Percentiles rank a stretch among this genome's conserved stretches.
phyloP scores from a whole-genome alignment of 1,139 yeast species.

The Lodderomyces margitis region DNA sequence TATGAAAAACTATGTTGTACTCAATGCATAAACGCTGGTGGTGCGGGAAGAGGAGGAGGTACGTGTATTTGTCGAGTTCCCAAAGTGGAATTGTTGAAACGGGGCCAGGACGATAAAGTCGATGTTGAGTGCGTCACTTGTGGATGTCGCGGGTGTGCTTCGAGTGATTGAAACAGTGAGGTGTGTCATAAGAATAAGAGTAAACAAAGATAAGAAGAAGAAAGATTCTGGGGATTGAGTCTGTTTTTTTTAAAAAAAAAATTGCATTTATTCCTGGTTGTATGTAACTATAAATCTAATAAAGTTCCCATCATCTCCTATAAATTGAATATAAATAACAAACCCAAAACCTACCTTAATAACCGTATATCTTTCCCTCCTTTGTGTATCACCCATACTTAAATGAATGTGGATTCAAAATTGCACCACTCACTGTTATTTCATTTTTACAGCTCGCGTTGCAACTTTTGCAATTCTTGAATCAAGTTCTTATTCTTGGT shows the following conservation, averaged over 20 bases:
- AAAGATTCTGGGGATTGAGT: too few species aligned
- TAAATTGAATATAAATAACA: too few species aligned
- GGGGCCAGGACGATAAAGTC: constrained; percentile 15
- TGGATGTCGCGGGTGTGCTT: constrained; percentile 88
- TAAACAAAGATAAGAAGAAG: too few species aligned
- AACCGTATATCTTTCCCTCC: too few species aligned
- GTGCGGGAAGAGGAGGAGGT: constrained; percentile 47
- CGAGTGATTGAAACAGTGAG: constrained; percentile 51
- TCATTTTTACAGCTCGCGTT: constrained; percentile 3
- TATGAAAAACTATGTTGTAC: constrained; percentile 86
- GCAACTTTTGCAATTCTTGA: constrained; percentile 14
- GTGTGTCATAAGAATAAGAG: too few species aligned
- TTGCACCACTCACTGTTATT: too few species aligned
- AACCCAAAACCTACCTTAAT: too few species aligned
- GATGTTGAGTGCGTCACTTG: constrained; percentile 72
- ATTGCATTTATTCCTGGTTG: too few species aligned
- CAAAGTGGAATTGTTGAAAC: constrained; percentile 45
- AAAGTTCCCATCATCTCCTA: neutral
- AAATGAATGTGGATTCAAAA: too few species aligned
- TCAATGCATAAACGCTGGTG: constrained; percentile 54
- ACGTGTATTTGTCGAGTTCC: constrained; percentile 90
- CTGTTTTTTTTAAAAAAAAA: too few species aligned
- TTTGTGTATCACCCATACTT: too few species aligned
- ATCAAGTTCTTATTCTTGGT: constrained; percentile 9
- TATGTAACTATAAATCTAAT: too few species aligned